Conservation (phyloP, 768 basidiomycete genomes). For the Collybia nuda region DNA sequence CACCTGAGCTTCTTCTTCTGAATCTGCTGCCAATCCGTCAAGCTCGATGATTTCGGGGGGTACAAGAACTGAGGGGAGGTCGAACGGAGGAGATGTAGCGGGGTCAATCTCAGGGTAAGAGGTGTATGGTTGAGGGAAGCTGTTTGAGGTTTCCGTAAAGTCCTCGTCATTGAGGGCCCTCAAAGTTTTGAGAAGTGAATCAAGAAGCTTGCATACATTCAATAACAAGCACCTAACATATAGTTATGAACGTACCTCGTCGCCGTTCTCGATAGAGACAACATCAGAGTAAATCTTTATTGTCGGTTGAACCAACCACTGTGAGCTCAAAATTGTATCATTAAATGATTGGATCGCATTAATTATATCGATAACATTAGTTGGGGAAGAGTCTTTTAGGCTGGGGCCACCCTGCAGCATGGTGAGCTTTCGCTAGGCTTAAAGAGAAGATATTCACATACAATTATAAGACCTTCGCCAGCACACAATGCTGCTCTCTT, state of each 20-base stretch:
- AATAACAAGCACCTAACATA: no score
- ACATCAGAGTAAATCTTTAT: slow-evolving; percentile 48
- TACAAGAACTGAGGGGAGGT: slow-evolving; percentile 77
- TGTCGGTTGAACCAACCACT: slow-evolving; percentile 67
- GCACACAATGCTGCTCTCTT: slow-evolving; percentile 81
- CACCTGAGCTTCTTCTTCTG: slow-evolving; percentile 67
- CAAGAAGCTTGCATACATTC: slow-evolving; percentile 57
- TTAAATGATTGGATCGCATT: slow-evolving; percentile 69
- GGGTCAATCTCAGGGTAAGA: slow-evolving; percentile 43
- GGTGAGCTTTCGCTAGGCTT: not conserved
- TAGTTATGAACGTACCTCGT: slow-evolving; percentile 49
- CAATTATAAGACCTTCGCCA: slow-evolving; percentile 78
- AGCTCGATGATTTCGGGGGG: slow-evolving; percentile 87
- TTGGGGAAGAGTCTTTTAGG: slow-evolving; percentile 58
- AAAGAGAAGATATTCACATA: slow-evolving; percentile 24
- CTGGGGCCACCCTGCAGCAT: slow-evolving; percentile 60
- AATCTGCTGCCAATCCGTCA: slow-evolving; percentile 66
- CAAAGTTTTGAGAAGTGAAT: slow-evolving; percentile 64
- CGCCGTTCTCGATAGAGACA: slow-evolving; percentile 45
- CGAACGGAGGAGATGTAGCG: slow-evolving; percentile 47
- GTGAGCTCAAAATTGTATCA: slow-evolving; percentile 55
- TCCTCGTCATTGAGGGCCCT: slow-evolving; percentile 58
- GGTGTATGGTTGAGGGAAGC: slow-evolving; percentile 67
- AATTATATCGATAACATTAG: slow-evolving; percentile 69
- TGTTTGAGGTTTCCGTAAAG: slow-evolving; percentile 55